Base-by-base conservation (phyloP, 495 filamentous ascomycete genomes). In the Tuber melanosporum region DNA sequence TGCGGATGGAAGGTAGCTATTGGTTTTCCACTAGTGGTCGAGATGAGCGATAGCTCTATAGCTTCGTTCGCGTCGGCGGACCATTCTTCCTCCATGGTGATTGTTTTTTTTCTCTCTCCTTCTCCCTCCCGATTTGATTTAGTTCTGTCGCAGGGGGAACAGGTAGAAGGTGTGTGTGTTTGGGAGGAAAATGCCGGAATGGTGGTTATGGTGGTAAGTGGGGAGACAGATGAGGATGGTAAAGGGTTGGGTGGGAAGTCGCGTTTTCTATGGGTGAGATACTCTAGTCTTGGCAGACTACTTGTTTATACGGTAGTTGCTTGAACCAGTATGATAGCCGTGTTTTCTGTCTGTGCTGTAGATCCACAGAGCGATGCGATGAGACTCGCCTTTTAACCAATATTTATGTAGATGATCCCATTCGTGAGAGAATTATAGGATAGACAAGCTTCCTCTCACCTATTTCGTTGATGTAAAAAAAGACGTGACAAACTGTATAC, bases 31-130 rank as follows among this genome's bases (percentile, higher is more conserved):
- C 87, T 83, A 19, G 86, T 85, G 1, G 91, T 88, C 77, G 88
- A 87, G 62, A 94, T 87, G 70, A 96, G 85, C 15, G 91, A 91
- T 78, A 96, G 87, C 42, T 88, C 85, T 43, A 95, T 79, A 79
- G 92, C 92, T 84, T 94, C 89, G 80, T 91, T 95, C 79, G 93
- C 88, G 79, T 91, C 86, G 74, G 88, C 86, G 73, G 91, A 90
- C 93, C 93, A 94, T 62, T 83, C 82, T 46, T 83, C 82, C 17
- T 43, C 32, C 49, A 74, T 47, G 39, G 72, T 12, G 71, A 76
- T 72, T 71, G 71, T 73, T 26, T 78, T 41, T 41, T 41, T 41
- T 41, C 2, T 82, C 36, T 43, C n/a, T 44, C 2, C 0, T 49
- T 17, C 10, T 10, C 52, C 52, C 52, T n/a, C 9, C 10, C 9